Evolutionary conservation across 2,329 filamentous ascomycete genomes (phyloP), one percentile per base, ranked within the genome.

Genomic region (Colletotrichum scovillei): DNA sequence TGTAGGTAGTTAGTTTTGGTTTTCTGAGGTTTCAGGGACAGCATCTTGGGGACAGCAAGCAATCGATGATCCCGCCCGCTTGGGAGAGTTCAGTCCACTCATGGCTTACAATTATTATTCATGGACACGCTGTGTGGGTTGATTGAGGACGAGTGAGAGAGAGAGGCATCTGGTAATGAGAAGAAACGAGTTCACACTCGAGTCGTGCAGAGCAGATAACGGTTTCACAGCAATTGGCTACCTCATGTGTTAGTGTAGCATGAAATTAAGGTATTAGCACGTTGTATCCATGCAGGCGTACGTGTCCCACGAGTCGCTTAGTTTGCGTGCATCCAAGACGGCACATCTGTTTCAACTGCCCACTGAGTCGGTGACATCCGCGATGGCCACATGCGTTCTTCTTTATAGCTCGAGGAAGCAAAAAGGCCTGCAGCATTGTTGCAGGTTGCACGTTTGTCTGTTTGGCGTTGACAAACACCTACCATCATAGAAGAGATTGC

Each of bases 1-100:
- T 73, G 70, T 62, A 73, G 55, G 60, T 70, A 73, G 70, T 70
- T 58, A 64, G 66, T 12, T 12, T 67, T 69, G 66, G 19, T 16
- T 67, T 72, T 60, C n/a, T 19, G 4, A 52, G 32, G 60, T 16
- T 69, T 30, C 26, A 52, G n/a, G 70, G 49, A 53, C 11, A 65
- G 67, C 67, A 70, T 73, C 22, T 22, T 35, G 60, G 60, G 56
- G 46, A 53, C 60, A 70, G 70, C 70, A 65, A 73, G 42, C 67
- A 73, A 70, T 70, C 46, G 28, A 70, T 49, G 63, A 70, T 65
- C 60, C 32, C 56, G 19, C 60, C 67, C 49, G 9, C 14, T 60
- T 65, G 66, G 67, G 65, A 49, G 59, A 55, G 49, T 35, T 64
- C 22, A 42, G 26, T 58, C 58, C 30, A 60, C 52, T 26, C 57